Conservation (phyloP, 2,329 filamentous ascomycete species). For the Mycosphaerella arachidis region DNA sequence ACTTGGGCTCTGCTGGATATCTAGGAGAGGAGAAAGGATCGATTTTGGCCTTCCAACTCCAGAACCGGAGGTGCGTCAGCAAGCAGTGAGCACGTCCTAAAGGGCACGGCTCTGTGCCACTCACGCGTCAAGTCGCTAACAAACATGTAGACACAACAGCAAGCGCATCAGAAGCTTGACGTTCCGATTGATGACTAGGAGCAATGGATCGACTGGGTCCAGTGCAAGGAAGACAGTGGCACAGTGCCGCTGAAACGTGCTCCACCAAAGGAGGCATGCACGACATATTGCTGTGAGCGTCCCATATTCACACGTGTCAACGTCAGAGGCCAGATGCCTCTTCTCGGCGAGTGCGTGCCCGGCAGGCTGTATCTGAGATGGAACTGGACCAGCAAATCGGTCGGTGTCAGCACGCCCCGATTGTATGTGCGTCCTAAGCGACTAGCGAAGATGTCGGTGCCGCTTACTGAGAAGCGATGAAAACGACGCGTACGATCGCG, state of each 20-base stretch:
- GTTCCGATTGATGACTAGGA: neutral
- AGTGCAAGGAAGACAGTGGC: neutral
- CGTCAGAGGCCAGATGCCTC: neutral
- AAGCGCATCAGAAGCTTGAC: neutral
- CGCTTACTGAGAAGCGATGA: neutral
- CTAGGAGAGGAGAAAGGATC: slow-evolving; percentile 30
- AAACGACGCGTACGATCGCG: neutral
- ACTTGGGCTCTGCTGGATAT: slow-evolving; percentile 83
- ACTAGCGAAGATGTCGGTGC: neutral
- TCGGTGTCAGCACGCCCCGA: neutral
- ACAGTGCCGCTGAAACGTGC: too few species aligned
- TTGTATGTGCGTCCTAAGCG: neutral
- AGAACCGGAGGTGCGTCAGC: neutral
- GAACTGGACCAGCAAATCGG: neutral
- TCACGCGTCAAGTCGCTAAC: neutral
- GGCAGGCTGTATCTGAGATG: neutral
- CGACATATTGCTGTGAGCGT: too few species aligned
- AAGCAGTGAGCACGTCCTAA: too few species aligned
- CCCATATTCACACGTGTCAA: neutral
- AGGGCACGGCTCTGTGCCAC: too few species aligned
- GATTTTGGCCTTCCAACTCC: neutral
- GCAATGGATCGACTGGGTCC: neutral
- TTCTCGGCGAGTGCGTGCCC: too few species aligned
- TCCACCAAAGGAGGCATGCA: too few species aligned
- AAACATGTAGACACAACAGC: neutral